Conservation (phyloP, 352 stramenopile genomes). For the Pilasporangium apinafurcum region DNA sequence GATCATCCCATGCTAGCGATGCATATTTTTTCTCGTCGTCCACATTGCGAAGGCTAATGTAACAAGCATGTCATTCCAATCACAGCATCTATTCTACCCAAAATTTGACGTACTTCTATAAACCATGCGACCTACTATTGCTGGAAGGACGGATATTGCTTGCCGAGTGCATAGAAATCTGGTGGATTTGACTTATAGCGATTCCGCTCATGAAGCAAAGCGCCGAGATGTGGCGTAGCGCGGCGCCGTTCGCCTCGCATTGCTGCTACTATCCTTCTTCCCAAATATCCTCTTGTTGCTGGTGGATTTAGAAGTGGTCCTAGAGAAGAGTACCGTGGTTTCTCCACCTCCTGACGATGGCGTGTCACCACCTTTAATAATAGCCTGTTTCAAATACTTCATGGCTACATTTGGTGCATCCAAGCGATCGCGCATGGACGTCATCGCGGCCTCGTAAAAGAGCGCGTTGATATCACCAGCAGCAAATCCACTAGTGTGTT, state of each 20-base stretch:
- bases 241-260: constrained; percentile 41
- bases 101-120: neutral
- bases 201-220: constrained; percentile 63
- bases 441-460: constrained; percentile 74
- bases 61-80: neutral
- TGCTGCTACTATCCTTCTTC: too few relatives aligned
- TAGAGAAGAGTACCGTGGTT: too few relatives aligned
- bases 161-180: constrained; percentile 73
- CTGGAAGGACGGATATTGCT: constrained; percentile 47
- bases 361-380: constrained; percentile 3
- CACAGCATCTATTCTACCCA: constrained; percentile 1
- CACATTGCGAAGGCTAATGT: constrained; percentile 50
- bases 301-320: too few relatives aligned
- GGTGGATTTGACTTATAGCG: constrained; percentile 60
- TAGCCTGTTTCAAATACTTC: constrained; percentile 22
- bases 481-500: constrained; percentile 41
- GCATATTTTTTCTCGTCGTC: constrained; percentile 46
- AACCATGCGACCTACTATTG: constrained; percentile 64
- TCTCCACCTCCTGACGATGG: too few relatives aligned
- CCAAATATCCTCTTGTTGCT: too few relatives aligned
- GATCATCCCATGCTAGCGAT: constrained; percentile 69
- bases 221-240: constrained; percentile 55
- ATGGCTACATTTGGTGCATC: constrained; percentile 28
- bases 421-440: constrained; percentile 60
- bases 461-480: constrained; percentile 56